These are phyloP conservation scores for Coprinopsis sp. DNA, from an alignment of 768 basidiomycete genomes.

Conservation along the genomic window DNA sequence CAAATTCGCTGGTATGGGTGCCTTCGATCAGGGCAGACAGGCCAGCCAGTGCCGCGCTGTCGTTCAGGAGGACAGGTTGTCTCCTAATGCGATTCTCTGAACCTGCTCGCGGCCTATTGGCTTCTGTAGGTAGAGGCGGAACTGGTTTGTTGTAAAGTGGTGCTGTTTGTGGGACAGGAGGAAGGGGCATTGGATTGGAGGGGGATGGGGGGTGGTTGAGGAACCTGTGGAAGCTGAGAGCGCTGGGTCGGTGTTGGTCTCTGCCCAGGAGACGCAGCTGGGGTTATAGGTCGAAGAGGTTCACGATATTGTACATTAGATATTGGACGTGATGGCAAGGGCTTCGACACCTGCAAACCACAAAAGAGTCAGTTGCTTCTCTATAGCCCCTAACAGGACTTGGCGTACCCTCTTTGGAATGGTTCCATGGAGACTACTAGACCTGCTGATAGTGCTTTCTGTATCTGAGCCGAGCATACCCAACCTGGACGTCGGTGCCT, in stretches of 20 bases:
- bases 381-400: too few relatives aligned
- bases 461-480: slow-evolving; percentile 22
- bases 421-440: too few relatives aligned
- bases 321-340: too few relatives aligned
- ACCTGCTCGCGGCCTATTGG: slow-evolving; percentile 19
- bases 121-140: slow-evolving; percentile 26
- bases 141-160: slow-evolving; percentile 31
- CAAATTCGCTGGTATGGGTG: slow-evolving; percentile 29
- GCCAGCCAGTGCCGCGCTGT: slow-evolving; percentile 27
- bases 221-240: slow-evolving; percentile 12
- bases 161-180: slow-evolving; percentile 21
- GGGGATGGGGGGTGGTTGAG: slow-evolving; percentile 35
- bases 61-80: slow-evolving; percentile 35
- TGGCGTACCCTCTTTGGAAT: too few relatives aligned
- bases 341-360: too few relatives aligned
- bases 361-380: too few relatives aligned
- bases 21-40: slow-evolving; percentile 35
- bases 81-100: slow-evolving; percentile 32
- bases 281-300: too few relatives aligned
- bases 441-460: slow-evolving; percentile 9
- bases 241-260: neutral
- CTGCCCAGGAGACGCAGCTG: too few relatives aligned
- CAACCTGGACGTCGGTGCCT: slow-evolving; percentile 29
- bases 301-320: too few relatives aligned
- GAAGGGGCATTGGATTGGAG: slow-evolving; percentile 34